These are phyloP conservation scores for Metschnikowia lachancei DNA, from an alignment of 805 yeast genomes.

Conservation along the genomic window DNA sequence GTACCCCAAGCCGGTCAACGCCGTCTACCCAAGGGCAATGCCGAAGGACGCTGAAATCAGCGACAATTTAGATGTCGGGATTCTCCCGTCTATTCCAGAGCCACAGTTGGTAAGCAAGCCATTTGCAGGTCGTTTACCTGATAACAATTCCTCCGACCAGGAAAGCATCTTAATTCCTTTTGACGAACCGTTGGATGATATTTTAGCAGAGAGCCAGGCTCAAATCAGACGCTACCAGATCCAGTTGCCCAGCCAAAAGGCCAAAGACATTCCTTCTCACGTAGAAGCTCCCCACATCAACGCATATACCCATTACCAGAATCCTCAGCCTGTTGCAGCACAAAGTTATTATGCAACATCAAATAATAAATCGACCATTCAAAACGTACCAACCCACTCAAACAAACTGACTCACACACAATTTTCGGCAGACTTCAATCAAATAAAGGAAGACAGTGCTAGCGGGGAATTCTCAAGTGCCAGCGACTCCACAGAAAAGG, in stretches of 20 bases:
- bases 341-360: no score
- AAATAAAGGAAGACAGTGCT: no score
- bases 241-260: slow-evolving; percentile 17
- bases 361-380: no score
- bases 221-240: slow-evolving; percentile 17
- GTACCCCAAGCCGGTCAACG: slow-evolving; percentile 3
- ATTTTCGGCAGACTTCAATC: no score
- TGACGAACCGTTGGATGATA: slow-evolving; percentile 25
- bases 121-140: slow-evolving; percentile 12
- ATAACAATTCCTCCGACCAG: slow-evolving; percentile 1
- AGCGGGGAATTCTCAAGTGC: no score
- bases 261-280: neutral
- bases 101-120: slow-evolving; percentile 13
- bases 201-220: slow-evolving; percentile 21
- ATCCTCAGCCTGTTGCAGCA: neutral
- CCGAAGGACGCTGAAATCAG: slow-evolving; percentile 8
- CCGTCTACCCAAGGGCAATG: neutral
- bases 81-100: slow-evolving; percentile 2
- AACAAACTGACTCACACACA: no score
- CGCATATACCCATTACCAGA: neutral
- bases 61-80: slow-evolving; percentile 8
- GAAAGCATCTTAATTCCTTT: slow-evolving; percentile 8
- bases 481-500: neutral
- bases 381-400: no score
- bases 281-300: neutral